phyloP scores from a whole-genome alignment of 345 rosid species.

The Durio zibethinus region DNA sequence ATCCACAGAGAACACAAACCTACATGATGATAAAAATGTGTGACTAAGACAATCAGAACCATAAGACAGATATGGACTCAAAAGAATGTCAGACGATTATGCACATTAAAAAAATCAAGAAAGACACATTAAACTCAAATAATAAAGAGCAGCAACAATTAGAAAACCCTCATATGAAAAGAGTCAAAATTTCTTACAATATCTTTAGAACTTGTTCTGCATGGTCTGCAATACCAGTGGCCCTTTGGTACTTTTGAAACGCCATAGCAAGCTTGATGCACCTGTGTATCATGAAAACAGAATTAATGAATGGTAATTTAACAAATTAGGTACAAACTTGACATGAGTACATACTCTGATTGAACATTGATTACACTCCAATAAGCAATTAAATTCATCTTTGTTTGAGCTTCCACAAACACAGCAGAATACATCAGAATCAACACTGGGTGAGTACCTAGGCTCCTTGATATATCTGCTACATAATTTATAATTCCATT shows the following conservation, averaged over 20 bases:
- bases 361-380: constrained; percentile 42
- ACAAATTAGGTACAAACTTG: neutral
- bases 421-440: constrained; percentile 36
- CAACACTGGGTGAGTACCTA: constrained; percentile 3
- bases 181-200: constrained; percentile 28
- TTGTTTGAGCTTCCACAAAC: constrained; percentile 49
- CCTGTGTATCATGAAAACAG: constrained; percentile 25
- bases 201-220: constrained; percentile 36
- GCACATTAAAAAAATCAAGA: neutral
- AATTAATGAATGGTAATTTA: neutral
- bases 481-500: constrained; percentile 12
- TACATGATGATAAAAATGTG: constrained; percentile 6
- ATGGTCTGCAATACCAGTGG: constrained; percentile 49
- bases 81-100: neutral
- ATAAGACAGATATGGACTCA: neutral
- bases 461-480: constrained; percentile 26
- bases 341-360: constrained; percentile 29
- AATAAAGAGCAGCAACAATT: neutral
- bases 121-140: neutral
- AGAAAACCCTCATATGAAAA: neutral
- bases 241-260: constrained; percentile 42
- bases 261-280: constrained; percentile 60
- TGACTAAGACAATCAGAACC: neutral
- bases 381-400: constrained; percentile 39
- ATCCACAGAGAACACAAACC: constrained; percentile 59